These are phyloP conservation scores for Hypoxylon sp. DNA, from an alignment of 2,329 filamentous ascomycete species.

Conservation along the genomic window DNA sequence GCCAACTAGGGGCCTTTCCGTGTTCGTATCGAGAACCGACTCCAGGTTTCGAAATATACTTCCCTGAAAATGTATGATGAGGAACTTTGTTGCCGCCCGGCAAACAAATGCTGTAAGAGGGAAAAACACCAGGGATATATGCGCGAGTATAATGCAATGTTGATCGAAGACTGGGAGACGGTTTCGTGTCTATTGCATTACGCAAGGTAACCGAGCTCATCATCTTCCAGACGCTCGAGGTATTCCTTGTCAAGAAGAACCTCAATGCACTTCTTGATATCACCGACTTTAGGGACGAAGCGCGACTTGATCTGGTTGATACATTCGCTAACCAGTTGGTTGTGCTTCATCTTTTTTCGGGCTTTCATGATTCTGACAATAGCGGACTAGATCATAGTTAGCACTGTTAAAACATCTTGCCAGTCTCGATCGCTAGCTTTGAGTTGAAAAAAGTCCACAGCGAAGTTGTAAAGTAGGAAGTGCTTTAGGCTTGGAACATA, in stretches of 20 bases:
- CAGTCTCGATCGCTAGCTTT: not conserved
- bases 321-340: constrained; percentile 91
- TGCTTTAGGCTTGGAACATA: not conserved
- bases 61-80: constrained; percentile 18
- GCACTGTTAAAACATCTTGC: not conserved
- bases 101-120: constrained; percentile 31
- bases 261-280: constrained; percentile 99
- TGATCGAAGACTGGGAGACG: not conserved
- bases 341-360: constrained; percentile 98
- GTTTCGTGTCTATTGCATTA: constrained; percentile 59
- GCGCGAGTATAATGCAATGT: constrained; percentile 10
- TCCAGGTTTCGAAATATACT: constrained; percentile 3
- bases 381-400: constrained; percentile 75
- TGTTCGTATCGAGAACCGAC: constrained; percentile 19
- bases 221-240: constrained; percentile 92
- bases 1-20: constrained; percentile 20
- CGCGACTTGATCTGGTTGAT: constrained; percentile 94
- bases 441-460: not conserved
- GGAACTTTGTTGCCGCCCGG: constrained; percentile 13
- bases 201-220: constrained; percentile 94
- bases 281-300: constrained; percentile 90
- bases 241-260: constrained; percentile 99
- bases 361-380: constrained; percentile 99
- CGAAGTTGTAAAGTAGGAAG: not conserved
- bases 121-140: constrained; percentile 27